A percentile compares a stretch with the other conserved stretches of the same genome.
phyloP scores from a whole-genome alignment of 1,139 yeast genomes.

The Scheffersomyces parashehatae region DNA sequence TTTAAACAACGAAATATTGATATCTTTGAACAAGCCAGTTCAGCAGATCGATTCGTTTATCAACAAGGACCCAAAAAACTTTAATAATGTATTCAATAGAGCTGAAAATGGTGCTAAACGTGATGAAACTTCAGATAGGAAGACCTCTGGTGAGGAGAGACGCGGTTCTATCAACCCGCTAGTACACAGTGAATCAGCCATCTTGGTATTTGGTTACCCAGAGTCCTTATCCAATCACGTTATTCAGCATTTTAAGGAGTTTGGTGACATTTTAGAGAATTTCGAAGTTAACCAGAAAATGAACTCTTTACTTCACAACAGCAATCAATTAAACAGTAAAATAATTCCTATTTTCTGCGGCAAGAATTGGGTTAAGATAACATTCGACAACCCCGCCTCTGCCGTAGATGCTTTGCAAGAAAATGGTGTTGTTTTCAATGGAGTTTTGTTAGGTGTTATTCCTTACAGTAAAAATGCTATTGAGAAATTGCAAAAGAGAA shows the following conservation, averaged over 20 bases:
- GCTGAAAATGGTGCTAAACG: constrained; percentile 13
- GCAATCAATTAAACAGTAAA: constrained; percentile 8
- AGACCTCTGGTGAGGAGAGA: constrained; percentile 4
- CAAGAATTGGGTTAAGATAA: constrained; percentile 82
- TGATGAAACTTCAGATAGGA: constrained; percentile 8
- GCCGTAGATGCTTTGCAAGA: constrained; percentile 85
- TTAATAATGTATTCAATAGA: constrained; percentile 46
- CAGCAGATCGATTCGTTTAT: constrained; percentile 36
- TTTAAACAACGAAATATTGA: constrained; percentile 44
- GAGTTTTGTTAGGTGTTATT: constrained; percentile 74
- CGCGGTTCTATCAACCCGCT: constrained; percentile 21
- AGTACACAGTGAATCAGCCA: constrained; percentile 55
- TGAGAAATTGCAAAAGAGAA: constrained; percentile 62
- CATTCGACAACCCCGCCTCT: constrained; percentile 72
- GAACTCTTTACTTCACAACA: constrained; percentile 6
- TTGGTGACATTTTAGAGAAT: constrained; percentile 80
- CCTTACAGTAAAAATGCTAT: constrained; percentile 62
- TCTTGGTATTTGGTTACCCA: constrained; percentile 87
- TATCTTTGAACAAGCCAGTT: constrained; percentile 35
- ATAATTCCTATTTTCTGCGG: constrained; percentile 78
- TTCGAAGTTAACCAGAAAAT: constrained; percentile 43
- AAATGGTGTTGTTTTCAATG: constrained; percentile 72
- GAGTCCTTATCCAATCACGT: constrained; percentile 69
- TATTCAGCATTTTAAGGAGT: constrained; percentile 73
- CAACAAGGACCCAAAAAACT: constrained; percentile 48